Conservation (phyloP, 441 rosid species). For the Capsella rubella region DNA sequence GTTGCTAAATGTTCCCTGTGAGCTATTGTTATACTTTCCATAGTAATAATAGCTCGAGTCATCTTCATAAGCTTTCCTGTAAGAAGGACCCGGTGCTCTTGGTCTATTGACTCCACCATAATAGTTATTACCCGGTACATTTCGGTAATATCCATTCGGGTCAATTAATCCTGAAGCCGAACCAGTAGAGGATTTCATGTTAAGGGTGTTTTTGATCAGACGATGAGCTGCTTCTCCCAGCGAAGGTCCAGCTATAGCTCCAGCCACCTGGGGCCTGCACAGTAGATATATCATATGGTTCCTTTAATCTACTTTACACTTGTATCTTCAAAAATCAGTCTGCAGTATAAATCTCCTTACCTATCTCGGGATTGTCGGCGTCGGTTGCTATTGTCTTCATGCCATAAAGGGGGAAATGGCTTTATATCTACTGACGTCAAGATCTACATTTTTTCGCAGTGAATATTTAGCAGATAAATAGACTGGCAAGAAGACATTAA, state of each 20-base stretch:
- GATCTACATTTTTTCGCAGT: constrained; percentile 58
- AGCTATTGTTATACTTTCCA: constrained; percentile 50
- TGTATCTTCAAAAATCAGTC: not conserved
- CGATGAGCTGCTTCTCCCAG: constrained; percentile 99
- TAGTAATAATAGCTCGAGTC: constrained; percentile 51
- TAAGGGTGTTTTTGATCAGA: constrained; percentile 89
- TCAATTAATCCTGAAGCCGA: constrained; percentile 55
- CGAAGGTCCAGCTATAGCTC: constrained; percentile 73
- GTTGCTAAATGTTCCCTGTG: constrained; percentile 51
- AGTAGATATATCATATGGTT: constrained; percentile 24
- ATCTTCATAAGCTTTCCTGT: constrained; percentile 60
- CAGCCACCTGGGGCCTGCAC: constrained; percentile 78
- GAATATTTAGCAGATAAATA: constrained; percentile 17
- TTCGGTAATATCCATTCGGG: constrained; percentile 50
- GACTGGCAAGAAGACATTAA: not conserved
- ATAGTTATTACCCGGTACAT: constrained; percentile 46
- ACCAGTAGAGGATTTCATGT: constrained; percentile 64
- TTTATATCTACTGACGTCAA: constrained; percentile 74
- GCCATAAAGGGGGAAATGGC: constrained; percentile 90
- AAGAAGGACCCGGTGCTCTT: constrained; percentile 67
- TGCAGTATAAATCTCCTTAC: constrained; percentile 45
- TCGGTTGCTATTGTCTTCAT: constrained; percentile 80
- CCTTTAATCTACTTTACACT: not conserved
- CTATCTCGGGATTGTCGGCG: constrained; percentile 85
- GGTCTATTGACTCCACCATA: constrained; percentile 54